Evolutionary conservation across 305 asterid species (phyloP).

Genomic region (Ajuga reptans): DNA sequence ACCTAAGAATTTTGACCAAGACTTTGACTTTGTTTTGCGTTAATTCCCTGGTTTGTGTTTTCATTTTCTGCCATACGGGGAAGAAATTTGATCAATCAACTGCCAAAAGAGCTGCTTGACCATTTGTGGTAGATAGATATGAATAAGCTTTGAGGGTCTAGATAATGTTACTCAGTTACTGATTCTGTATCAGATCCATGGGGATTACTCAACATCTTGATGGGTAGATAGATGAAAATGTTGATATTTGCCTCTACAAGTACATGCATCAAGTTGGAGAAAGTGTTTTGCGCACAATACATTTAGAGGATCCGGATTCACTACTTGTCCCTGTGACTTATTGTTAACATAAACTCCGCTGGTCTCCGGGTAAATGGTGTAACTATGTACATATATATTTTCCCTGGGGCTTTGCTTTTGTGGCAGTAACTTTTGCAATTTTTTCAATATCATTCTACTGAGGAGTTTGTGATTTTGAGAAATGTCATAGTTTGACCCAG

Average conservation of each 20-base stretch:
- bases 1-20: conserved; percentile 19
- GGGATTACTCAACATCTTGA: conserved; percentile 4
- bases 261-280: neutral
- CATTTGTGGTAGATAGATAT: neutral
- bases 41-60: neutral
- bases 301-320: neutral
- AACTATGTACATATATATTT: neutral
- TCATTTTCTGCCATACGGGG: neutral
- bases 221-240: neutral
- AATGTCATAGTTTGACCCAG: neutral
- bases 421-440: neutral
- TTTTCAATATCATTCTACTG: neutral
- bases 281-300: conserved; percentile 4
- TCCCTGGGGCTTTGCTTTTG: neutral
- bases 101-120: conserved; percentile 20
- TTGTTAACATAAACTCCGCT: neutral
- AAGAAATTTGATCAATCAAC: conserved; percentile 16
- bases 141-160: conserved; percentile 7
- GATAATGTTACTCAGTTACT: neutral
- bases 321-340: neutral
- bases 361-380: neutral
- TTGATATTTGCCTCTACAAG: neutral
- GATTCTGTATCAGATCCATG: neutral
- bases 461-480: conserved; percentile 6
- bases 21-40: neutral